Percentiles rank a stretch among this genome's conserved stretches.
phyloP scores from a whole-genome alignment of 345 rosid genomes.

The Pistacia integerrima region DNA sequence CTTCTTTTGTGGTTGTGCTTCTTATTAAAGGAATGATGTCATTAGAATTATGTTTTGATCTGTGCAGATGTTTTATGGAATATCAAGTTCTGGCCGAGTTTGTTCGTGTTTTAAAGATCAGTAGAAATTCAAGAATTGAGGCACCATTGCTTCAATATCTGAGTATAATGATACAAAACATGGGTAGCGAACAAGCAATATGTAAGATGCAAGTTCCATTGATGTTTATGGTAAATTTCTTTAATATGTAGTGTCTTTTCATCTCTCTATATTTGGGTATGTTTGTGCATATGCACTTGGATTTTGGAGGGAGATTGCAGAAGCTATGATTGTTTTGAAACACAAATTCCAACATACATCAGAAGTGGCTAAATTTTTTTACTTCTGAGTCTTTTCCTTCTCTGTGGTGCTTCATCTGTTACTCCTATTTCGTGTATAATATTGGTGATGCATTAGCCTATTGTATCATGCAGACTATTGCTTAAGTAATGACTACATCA shows the following conservation, averaged over 20 bases:
- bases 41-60: neutral
- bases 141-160: constrained; percentile 63
- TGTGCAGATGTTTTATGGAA: constrained; percentile 64
- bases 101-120: constrained; percentile 50
- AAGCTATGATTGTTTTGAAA: constrained; percentile 1
- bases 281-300: neutral
- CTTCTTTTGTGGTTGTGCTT: constrained; percentile 13
- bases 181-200: constrained; percentile 56
- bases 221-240: constrained; percentile 26
- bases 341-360: neutral
- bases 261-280: constrained; percentile 8
- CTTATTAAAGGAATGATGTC: neutral
- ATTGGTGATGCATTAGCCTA: constrained; percentile 14
- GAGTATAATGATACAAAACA: constrained; percentile 71
- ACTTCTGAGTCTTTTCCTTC: neutral
- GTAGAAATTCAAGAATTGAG: constrained; percentile 52
- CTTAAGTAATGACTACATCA: constrained; percentile 66
- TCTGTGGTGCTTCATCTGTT: constrained; percentile 6
- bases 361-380: neutral
- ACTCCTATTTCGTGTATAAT: constrained; percentile 1
- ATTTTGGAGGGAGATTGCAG: neutral
- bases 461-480: constrained; percentile 54
- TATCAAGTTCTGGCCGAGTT: constrained; percentile 65
- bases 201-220: constrained; percentile 44
- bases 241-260: constrained; percentile 1